Base-by-base conservation (phyloP, 352 stramenopile genomes). In the Globisporangium splendens region DNA sequence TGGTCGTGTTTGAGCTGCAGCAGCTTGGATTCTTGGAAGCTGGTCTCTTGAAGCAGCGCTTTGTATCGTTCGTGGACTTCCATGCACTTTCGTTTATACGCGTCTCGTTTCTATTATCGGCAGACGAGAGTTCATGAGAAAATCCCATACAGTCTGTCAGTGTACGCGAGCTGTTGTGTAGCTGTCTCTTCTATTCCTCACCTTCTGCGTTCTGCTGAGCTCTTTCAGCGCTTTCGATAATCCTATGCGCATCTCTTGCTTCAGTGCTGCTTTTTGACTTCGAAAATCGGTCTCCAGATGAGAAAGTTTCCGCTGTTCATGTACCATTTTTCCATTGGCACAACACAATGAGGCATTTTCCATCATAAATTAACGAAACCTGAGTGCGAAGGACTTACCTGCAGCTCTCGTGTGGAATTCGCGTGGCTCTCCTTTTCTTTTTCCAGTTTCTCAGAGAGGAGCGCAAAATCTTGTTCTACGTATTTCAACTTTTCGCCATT, bases 61-160 rank as follows among this genome's bases (percentile, higher is more conserved):
- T 93, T 91, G 71, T 83, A 86, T 18, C 69, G 74, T 52, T 89
- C 79, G 65, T 93, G 84, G 54, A 85, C 75, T 56, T 93, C 77
- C 11, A 93, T 68, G 56, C 84, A 93, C 43, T 91, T 93, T 22
- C 73, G 70, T 44, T 93, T 93, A 64, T 91, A 93, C 24, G 79
- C 79, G 54, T 93, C 79, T 15, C 80, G 73, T 70, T 93, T 92
- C 77, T 88, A 65, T 17, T 0, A 47, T 20, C 7, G 14, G 15
- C 12, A n/a, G 46, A 21, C 28, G 22, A n/a, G n/a, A n/a, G n/a
- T n/a, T n/a, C n/a, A n/a, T n/a, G n/a, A 46, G 8, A 22, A 15
- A 35, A 35, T 35, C 18, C 8, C 15, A 33, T 15, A 12, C 13
- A 20, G 33, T 15, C 5, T 24, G 17, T 35, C 33, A 55, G 46